These are phyloP conservation scores for Acanthamoeba triangularis DNA, from an alignment of 208 protist species.

Conservation along the genomic window DNA sequence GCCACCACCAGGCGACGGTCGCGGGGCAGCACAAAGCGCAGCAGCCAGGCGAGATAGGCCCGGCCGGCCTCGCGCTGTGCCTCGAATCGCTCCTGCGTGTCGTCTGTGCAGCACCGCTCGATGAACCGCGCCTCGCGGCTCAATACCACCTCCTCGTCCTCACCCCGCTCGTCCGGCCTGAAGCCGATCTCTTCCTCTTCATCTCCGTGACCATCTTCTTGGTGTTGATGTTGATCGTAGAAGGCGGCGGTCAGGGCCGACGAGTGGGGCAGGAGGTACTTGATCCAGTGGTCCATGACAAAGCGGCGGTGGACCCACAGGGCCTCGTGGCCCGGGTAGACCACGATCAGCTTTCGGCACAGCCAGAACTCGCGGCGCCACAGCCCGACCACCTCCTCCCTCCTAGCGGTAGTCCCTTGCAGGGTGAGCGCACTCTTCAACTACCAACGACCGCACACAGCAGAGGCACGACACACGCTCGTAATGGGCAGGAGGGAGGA, in stretches of 20 bases:
- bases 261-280: background rate
- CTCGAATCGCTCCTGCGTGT: constrained; percentile 32
- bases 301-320: constrained; percentile 45
- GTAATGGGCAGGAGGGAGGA: too few species aligned
- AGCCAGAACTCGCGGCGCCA: constrained; percentile 39
- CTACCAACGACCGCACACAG: background rate
- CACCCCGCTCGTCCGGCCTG: background rate
- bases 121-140: background rate
- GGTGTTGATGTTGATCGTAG: background rate
- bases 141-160: constrained; percentile 8
- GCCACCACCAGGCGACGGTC: background rate
- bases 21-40: background rate
- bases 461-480: background rate
- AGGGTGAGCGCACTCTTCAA: background rate
- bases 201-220: background rate
- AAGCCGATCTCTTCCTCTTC: constrained; percentile 27
- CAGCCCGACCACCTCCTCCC: background rate
- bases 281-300: constrained; percentile 33
- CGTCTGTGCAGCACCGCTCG: constrained; percentile 34
- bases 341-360: constrained; percentile 40
- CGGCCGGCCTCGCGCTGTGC: constrained; percentile 4
- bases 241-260: background rate
- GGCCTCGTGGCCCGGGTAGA: constrained; percentile 41
- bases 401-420: background rate
- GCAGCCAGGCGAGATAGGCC: constrained; percentile 5